Conservation (phyloP, 345 rosid species). For the Dovyalis caffra region DNA sequence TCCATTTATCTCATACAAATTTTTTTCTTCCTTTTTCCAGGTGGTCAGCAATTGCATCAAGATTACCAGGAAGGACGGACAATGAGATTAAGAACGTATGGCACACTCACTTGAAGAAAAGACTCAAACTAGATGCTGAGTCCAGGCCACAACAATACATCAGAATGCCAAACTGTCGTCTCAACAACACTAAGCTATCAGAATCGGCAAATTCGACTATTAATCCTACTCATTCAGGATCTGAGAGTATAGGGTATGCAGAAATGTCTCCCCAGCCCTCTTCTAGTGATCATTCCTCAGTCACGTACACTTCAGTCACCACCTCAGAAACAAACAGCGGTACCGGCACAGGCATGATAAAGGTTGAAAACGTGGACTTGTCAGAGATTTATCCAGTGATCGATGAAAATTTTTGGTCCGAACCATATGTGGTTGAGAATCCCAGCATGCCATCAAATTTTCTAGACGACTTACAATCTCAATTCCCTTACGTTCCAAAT, state of each 20-base stretch:
- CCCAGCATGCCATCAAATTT: constrained; percentile 11
- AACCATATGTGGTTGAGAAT: constrained; percentile 22
- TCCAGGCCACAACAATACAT: constrained; percentile 20
- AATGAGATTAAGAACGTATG: constrained; percentile 90
- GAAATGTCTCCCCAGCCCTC: constrained; percentile 49
- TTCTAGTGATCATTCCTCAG: constrained; percentile 49
- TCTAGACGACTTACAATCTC: constrained; percentile 30
- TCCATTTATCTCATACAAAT: background rate
- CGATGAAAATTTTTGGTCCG: constrained; percentile 71
- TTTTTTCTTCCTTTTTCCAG: constrained; percentile 32
- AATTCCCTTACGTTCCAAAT: constrained; percentile 16
- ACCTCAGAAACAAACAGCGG: constrained; percentile 21
- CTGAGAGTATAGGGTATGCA: background rate
- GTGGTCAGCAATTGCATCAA: constrained; percentile 89
- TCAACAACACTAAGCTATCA: constrained; percentile 16
- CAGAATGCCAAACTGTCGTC: background rate
- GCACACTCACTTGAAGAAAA: constrained; percentile 92
- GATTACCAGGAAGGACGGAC: constrained; percentile 81
- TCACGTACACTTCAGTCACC: constrained; percentile 22
- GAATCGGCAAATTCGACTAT: constrained; percentile 19
- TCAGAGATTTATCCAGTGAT: constrained; percentile 47
- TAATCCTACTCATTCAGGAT: background rate
- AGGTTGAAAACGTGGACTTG: constrained; percentile 20
- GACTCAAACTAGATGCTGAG: constrained; percentile 40
- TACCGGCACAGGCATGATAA: constrained; percentile 10